Conservation (phyloP, 2,329 filamentous ascomycete genomes). For the Lasiodiplodia sp. region DNA sequence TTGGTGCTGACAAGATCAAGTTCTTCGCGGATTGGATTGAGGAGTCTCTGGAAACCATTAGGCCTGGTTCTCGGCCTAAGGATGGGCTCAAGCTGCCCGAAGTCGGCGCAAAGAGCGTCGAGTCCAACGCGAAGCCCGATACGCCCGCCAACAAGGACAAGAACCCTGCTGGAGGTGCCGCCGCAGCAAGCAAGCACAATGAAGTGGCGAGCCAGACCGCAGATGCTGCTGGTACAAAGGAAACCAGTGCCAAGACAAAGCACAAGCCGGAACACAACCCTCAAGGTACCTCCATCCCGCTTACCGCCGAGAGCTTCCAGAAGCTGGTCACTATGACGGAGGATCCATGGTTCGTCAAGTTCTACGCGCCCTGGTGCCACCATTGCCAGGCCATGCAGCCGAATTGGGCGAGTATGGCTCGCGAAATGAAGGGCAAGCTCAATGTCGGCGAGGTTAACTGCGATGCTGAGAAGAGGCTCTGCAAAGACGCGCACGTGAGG, state of each 20-base stretch:
- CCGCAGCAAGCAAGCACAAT: conserved; percentile 39
- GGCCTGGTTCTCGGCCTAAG: conserved; percentile 79
- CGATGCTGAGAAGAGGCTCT: conserved; percentile 83
- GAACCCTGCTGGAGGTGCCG: conserved; percentile 40
- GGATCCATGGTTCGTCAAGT: conserved; percentile 98
- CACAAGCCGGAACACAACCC: conserved; percentile 67
- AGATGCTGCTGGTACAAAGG: conserved; percentile 44
- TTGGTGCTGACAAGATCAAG: conserved; percentile 72
- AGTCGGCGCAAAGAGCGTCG: conserved; percentile 66
- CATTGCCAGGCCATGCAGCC: conserved; percentile 94
- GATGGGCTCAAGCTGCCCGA: conserved; percentile 73
- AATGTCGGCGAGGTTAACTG: conserved; percentile 98
- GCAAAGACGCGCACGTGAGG: conserved; percentile 83
- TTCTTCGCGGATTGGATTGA: conserved; percentile 76
- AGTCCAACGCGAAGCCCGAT: conserved; percentile 45
- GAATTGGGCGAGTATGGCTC: conserved; percentile 86
- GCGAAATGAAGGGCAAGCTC: conserved; percentile 86
- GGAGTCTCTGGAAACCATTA: conserved; percentile 74
- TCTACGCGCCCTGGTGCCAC: conserved; percentile 96
- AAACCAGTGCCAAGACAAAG: conserved; percentile 55
- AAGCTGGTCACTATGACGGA: conserved; percentile 82
- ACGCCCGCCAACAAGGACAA: conserved; percentile 49
- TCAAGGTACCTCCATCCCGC: conserved; percentile 74
- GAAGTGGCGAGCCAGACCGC: conserved; percentile 34
- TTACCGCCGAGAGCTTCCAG: conserved; percentile 88